Percentiles rank a stretch among this genome's conserved stretches.
Conservation (phyloP, 2,329 filamentous ascomycete species). For the Iodosphaeria phyllophila region DNA sequence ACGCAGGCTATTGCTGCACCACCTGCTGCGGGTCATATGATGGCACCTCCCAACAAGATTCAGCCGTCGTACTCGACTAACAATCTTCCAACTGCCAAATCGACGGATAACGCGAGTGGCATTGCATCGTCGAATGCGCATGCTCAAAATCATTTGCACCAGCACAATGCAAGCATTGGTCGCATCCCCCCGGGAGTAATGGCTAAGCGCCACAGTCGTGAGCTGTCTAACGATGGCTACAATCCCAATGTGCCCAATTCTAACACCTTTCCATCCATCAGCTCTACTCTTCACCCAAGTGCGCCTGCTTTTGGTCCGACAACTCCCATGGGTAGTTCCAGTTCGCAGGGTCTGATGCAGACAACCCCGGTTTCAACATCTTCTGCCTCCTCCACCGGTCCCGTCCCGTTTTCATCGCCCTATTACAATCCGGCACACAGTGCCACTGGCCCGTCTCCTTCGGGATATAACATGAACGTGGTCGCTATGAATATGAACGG, state of each 20-base stretch:
- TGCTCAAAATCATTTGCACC: slow-evolving; percentile 46
- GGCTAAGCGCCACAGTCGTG: slow-evolving; percentile 52
- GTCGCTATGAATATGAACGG: slow-evolving; percentile 50
- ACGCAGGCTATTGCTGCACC: slow-evolving; percentile 40
- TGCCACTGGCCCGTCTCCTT: slow-evolving; percentile 8
- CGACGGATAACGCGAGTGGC: slow-evolving; percentile 23
- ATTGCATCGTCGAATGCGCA: no score
- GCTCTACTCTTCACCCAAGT: slow-evolving; percentile 61
- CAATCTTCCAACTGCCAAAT: slow-evolving; percentile 72
- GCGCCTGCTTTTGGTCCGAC: slow-evolving; percentile 62
- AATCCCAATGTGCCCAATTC: slow-evolving; percentile 18
- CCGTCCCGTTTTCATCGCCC: slow-evolving; percentile 6
- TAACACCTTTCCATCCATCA: slow-evolving; percentile 36
- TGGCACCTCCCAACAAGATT: no score
- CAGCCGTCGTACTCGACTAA: slow-evolving; percentile 82
- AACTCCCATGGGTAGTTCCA: no score
- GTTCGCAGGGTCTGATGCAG: slow-evolving; percentile 13
- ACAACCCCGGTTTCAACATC: background rate
- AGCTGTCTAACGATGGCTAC: slow-evolving; percentile 36
- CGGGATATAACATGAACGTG: slow-evolving; percentile 33
- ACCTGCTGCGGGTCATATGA: no score
- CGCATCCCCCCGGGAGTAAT: slow-evolving; percentile 53
- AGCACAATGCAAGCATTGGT: slow-evolving; percentile 69
- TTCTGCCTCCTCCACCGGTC: no score
- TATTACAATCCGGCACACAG: slow-evolving; percentile 16